These are phyloP conservation scores for Boletus coccyginus DNA, from an alignment of 768 basidiomycete genomes.

Conservation along the genomic window DNA sequence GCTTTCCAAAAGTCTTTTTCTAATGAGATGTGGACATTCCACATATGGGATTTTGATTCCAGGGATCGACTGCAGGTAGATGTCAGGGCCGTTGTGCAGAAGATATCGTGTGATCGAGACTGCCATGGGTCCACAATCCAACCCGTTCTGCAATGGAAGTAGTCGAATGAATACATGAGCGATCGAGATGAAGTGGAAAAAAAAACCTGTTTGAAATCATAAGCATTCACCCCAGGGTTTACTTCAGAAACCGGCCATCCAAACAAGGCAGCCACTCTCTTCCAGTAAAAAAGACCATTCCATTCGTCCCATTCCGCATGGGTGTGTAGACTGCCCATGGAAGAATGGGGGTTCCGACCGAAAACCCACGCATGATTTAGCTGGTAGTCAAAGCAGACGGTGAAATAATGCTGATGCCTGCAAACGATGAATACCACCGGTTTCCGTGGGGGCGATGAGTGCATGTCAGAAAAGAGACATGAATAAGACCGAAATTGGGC, in stretches of 20 bases:
- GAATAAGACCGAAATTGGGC: not conserved
- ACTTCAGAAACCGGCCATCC: not conserved
- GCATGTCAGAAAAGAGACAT: not conserved
- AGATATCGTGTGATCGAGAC: not conserved
- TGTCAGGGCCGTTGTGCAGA: not conserved
- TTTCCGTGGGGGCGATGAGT: not conserved
- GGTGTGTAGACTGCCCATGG: not conserved
- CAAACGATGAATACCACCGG: slow-evolving; percentile 3
- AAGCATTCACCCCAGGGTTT: not conserved
- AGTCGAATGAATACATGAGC: too few species aligned
- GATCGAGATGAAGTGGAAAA: too few species aligned
- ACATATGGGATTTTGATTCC: not conserved
- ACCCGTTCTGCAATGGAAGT: not conserved
- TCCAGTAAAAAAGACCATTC: not conserved
- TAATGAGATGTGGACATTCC: not conserved
- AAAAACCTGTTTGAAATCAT: not conserved
- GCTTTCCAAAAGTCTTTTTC: not conserved
- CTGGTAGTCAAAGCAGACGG: slow-evolving; percentile 2
- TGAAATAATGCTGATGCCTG: slow-evolving; percentile 7
- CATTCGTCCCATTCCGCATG: not conserved
- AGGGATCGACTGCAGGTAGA: not conserved
- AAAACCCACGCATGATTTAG: slow-evolving; percentile 2
- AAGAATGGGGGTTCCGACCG: not conserved
- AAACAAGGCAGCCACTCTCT: not conserved
- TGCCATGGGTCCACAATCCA: slow-evolving; percentile 3